These are phyloP conservation scores for Trapa incisa DNA, from an alignment of 345 rosid genomes.

Conservation along the genomic window DNA sequence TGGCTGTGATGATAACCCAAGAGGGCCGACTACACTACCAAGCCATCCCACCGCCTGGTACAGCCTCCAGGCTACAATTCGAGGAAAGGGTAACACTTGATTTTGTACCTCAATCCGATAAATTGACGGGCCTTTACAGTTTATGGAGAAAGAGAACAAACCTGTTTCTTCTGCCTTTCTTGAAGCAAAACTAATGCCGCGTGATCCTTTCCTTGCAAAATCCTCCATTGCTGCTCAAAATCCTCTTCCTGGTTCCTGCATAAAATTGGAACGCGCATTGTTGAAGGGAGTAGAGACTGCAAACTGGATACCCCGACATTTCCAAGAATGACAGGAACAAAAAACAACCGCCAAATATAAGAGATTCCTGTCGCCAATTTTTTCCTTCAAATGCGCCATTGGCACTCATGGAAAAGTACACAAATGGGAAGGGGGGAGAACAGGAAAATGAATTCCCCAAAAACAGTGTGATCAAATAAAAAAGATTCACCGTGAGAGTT, in stretches of 20 bases:
- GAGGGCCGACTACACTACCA: constrained; percentile 48
- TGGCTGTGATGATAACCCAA: constrained; percentile 45
- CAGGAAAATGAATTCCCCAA: too few relatives aligned
- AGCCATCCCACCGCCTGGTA: constrained; percentile 72
- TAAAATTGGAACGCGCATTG: neutral
- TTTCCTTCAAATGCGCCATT: too few relatives aligned
- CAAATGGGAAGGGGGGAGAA: too few relatives aligned
- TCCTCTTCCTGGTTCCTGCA: neutral
- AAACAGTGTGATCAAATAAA: too few relatives aligned
- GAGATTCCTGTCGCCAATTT: too few relatives aligned
- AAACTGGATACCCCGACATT: neutral
- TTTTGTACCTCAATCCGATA: too few relatives aligned
- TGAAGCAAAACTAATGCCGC: constrained; percentile 60
- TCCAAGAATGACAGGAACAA: neutral
- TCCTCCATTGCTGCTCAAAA: constrained; percentile 28
- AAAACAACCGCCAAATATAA: too few relatives aligned
- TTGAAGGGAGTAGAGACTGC: neutral
- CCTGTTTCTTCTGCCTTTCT: constrained; percentile 95
- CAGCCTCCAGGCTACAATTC: constrained; percentile 27
- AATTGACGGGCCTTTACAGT: too few relatives aligned
- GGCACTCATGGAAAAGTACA: too few relatives aligned
- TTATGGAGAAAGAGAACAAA: too few relatives aligned
- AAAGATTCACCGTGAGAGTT: too few relatives aligned
- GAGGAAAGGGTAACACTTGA: too few relatives aligned
- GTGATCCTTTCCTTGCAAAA: constrained; percentile 32